Evolutionary conservation across 306 rosid genomes (phyloP), one percentile per base, ranked within the genome.

Genomic region (Citrullus amarus): DNA sequence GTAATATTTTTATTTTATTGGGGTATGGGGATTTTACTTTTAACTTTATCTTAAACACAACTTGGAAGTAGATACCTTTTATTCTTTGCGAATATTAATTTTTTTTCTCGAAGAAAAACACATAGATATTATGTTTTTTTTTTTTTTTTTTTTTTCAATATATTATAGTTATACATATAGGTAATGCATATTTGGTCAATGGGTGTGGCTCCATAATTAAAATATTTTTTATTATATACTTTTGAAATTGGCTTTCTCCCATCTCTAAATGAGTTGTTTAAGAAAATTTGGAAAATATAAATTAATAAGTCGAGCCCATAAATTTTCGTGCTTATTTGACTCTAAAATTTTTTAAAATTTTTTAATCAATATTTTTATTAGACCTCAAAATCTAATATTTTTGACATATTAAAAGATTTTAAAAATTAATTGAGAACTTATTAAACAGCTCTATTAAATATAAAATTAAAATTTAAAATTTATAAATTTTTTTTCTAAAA

Each of bases 1-100:
- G 41, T 28, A 46, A 72, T 72, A 72, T 72, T 71, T 71, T 71
- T 71, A 25, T 71, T 71, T 70, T 22, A 70, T 70, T 70, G 76
- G 77, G 55, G 77, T 8, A 71, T 71, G 58, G 38, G 30, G 77
- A 69, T 43, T 69, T 70, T 25, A 70, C 76, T 70, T 66, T 63
- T 66, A 66, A 38, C 73, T 66, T 46, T 70, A 22, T 70, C 76
- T 43, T 22, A 36, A 44, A 44, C n/a, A 70, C 76, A 70, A 22
- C 36, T 69, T 69, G 55, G 75, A 20, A 44, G 44, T 38, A 66
- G 51, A 66, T 39, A 66, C 74, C 75, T 68, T 68, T 68, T 15
- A 4, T 28, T 41, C 54, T 18, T 39, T 41, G 34, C 9, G 32
- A 68, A 43, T 68, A 68, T 68, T 41, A 68, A 13, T 68, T 17